phyloP scores from a whole-genome alignment of 2,329 filamentous ascomycete species.

The Penicillium sp. region DNA sequence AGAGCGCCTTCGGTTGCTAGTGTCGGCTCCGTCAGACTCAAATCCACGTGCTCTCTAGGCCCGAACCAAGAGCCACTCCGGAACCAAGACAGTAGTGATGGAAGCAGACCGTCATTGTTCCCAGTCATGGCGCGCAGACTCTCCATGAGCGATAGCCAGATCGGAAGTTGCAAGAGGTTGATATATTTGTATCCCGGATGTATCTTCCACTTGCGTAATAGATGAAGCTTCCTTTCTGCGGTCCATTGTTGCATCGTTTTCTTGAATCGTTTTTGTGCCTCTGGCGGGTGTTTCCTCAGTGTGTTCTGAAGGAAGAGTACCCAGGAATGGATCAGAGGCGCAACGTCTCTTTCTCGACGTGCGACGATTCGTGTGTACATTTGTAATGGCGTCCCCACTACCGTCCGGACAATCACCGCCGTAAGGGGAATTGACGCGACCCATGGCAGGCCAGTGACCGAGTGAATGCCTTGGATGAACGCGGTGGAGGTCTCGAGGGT shows the following conservation, averaged over 20 bases:
- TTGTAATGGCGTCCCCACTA: slow-evolving; percentile 47
- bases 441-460: slow-evolving; percentile 50
- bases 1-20: slow-evolving; percentile 55
- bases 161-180: slow-evolving; percentile 41
- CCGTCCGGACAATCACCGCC: slow-evolving; percentile 49
- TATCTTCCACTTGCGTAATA: slow-evolving; percentile 37
- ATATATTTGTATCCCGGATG: slow-evolving; percentile 31
- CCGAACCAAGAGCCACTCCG: neutral
- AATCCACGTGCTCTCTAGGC: neutral
- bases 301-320: slow-evolving; percentile 15
- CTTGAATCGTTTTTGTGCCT: too few species aligned
- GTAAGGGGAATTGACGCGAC: slow-evolving; percentile 52
- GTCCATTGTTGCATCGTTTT: neutral
- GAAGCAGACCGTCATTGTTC: slow-evolving; percentile 38
- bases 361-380: slow-evolving; percentile 41
- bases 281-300: neutral
- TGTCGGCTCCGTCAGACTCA: slow-evolving; percentile 44
- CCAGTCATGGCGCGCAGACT: slow-evolving; percentile 48
- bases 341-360: slow-evolving; percentile 41
- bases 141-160: slow-evolving; percentile 48
- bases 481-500: slow-evolving; percentile 44
- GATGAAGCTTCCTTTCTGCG: neutral
- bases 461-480: slow-evolving; percentile 50
- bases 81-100: slow-evolving; percentile 32
- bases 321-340: slow-evolving; percentile 43